A percentile compares a stretch with the other conserved stretches of the same genome.
These are phyloP conservation scores for Lasiosphaeria hispida DNA, from an alignment of 495 filamentous ascomycete genomes.

Conservation along the genomic window DNA sequence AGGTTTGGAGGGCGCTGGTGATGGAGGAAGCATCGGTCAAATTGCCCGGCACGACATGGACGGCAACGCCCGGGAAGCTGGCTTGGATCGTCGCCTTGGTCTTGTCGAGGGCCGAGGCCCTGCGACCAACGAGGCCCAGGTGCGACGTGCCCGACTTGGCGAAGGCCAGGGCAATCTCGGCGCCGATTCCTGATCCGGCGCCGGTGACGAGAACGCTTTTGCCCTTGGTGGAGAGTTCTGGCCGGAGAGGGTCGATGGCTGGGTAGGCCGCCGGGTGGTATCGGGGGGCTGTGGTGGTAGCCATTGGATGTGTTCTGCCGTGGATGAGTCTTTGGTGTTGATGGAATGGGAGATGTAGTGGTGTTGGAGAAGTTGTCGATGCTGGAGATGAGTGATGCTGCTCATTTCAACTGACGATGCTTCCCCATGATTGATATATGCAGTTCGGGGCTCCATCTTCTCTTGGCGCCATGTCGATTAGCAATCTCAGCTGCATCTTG, in stretches of 20 bases:
- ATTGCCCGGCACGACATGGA: conserved; percentile 14
- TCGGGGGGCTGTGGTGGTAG: conserved; percentile 11
- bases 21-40: conserved; percentile 12
- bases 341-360: too few relatives aligned
- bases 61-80: neutral
- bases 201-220: conserved; percentile 51
- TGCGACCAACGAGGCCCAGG: conserved; percentile 28
- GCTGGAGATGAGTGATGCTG: too few relatives aligned
- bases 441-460: too few relatives aligned
- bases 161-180: conserved; percentile 26
- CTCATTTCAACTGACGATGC: too few relatives aligned
- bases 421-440: too few relatives aligned
- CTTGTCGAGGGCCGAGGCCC: conserved; percentile 1
- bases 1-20: conserved; percentile 12
- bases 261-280: conserved; percentile 43
- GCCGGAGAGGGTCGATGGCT: conserved; percentile 38
- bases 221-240: conserved; percentile 39
- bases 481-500: too few relatives aligned
- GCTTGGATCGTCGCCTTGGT: conserved; percentile 13
- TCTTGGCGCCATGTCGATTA: too few relatives aligned
- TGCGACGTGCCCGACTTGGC: conserved; percentile 34
- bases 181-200: conserved; percentile 39
- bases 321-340: too few relatives aligned
- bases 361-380: too few relatives aligned
- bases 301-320: too few relatives aligned